Percentiles rank a stretch among this genome's conserved stretches.
These are phyloP conservation scores for Camellia japonica DNA, from an alignment of 148 eudicot genomes.

Conservation along the genomic window DNA sequence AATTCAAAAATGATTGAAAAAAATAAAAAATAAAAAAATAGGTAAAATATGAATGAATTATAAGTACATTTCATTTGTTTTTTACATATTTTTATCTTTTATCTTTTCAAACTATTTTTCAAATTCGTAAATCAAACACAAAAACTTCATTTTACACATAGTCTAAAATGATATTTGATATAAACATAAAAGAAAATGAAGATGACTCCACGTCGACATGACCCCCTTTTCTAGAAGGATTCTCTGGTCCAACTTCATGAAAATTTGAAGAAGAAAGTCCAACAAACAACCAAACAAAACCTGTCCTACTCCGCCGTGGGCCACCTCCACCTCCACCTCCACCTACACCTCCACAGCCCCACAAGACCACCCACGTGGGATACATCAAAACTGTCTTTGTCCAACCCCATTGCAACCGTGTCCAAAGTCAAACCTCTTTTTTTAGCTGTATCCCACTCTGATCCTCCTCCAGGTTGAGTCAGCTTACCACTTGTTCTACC, in stretches of 20 bases:
- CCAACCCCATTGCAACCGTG: too few relatives aligned
- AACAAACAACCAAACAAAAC: background rate
- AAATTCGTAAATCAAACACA: too few relatives aligned
- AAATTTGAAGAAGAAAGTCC: background rate
- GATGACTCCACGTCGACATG: background rate
- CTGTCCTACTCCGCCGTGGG: too few relatives aligned
- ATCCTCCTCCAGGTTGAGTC: background rate
- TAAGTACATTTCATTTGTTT: too few relatives aligned
- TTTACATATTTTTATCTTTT: too few relatives aligned
- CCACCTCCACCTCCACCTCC: background rate
- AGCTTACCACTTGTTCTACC: background rate
- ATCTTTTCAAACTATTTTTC: too few relatives aligned
- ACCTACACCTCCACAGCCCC: background rate
- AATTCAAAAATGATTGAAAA: too few relatives aligned
- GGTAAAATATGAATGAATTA: too few relatives aligned
- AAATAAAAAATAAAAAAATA: too few relatives aligned
- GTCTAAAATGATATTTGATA: too few relatives aligned
- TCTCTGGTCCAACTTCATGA: background rate
- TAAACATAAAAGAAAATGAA: background rate
- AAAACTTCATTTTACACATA: too few relatives aligned
- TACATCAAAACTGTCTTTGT: background rate
- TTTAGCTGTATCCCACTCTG: slow-evolving; percentile 9
- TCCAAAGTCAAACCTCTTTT: background rate
- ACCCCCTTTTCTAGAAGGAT: background rate
- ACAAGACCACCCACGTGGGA: too few relatives aligned